A percentile compares a stretch with the other conserved stretches of the same genome.
phyloP scores from a whole-genome alignment of 2,329 filamentous ascomycete species.

The Calonectria hongkongensis region DNA sequence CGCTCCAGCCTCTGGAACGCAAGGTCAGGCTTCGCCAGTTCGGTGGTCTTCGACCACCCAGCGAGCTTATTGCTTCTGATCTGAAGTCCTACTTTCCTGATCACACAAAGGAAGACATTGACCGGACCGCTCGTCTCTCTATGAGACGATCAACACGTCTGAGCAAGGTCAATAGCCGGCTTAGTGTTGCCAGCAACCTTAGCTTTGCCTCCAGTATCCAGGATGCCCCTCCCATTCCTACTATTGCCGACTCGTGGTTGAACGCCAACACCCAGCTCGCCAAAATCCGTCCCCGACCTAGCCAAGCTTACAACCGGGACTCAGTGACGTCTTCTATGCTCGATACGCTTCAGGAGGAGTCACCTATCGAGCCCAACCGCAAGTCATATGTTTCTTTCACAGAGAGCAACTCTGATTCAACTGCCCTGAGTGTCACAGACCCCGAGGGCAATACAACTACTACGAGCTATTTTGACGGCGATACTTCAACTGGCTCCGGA shows the following conservation, averaged over 20 bases:
- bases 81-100: conserved; percentile 98
- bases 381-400: conserved; percentile 96
- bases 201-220: conserved; percentile 94
- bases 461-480: conserved; percentile 91
- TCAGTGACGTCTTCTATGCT: conserved; percentile 92
- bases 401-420: conserved; percentile 83
- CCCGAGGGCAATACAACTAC: conserved; percentile 82
- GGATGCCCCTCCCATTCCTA: conserved; percentile 95
- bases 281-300: conserved; percentile 61
- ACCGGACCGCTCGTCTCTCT: conserved; percentile 94
- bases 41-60: conserved; percentile 93
- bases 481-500: conserved; percentile 80
- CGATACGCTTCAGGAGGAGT: conserved; percentile 93
- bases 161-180: conserved; percentile 92
- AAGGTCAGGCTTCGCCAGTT: conserved; percentile 84
- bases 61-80: conserved; percentile 97
- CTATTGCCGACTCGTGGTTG: conserved; percentile 95
- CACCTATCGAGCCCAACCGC: conserved; percentile 87
- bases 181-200: conserved; percentile 94
- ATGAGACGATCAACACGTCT: conserved; percentile 92
- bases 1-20: conserved; percentile 64
- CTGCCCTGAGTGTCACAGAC: conserved; percentile 83
- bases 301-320: conserved; percentile 79
- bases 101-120: conserved; percentile 94
- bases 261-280: conserved; percentile 66